Conservation (phyloP, 495 filamentous ascomycete genomes). For the Tirmania nivea region DNA sequence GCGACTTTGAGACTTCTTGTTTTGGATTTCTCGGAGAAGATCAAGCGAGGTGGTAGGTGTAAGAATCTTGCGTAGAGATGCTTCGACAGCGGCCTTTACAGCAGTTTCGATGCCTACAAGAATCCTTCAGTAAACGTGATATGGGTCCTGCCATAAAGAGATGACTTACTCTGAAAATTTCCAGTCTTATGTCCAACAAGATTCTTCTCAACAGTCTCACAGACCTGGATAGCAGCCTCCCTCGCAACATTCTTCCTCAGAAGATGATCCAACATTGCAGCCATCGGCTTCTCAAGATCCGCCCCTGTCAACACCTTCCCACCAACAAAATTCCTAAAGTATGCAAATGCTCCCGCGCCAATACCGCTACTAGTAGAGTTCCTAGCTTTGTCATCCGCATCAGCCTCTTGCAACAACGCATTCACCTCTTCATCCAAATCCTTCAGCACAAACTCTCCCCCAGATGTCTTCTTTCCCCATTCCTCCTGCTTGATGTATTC, state of each 20-base stretch:
- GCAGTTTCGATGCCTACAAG: constrained; percentile 44
- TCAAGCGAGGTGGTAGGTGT: constrained; percentile 90
- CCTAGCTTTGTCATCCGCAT: constrained; percentile 33
- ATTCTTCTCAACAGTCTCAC: constrained; percentile 74
- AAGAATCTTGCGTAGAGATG: constrained; percentile 77
- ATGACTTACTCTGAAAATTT: constrained; percentile 58
- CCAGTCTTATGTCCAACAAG: constrained; percentile 78
- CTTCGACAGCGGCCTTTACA: constrained; percentile 66
- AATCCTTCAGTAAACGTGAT: constrained; percentile 10
- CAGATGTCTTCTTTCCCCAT: constrained; percentile 64
- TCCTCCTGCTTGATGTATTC: constrained; percentile 55
- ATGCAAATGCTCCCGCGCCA: constrained; percentile 31
- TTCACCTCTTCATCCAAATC: constrained; percentile 89
- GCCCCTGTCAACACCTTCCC: constrained; percentile 74
- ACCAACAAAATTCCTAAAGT: constrained; percentile 85
- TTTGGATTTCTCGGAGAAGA: constrained; percentile 79
- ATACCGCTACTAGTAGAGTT: constrained; percentile 29
- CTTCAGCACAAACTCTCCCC: constrained; percentile 82
- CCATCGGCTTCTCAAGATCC: constrained; percentile 76
- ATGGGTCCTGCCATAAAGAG: not conserved
- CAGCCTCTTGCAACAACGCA: constrained; percentile 54
- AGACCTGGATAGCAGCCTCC: constrained; percentile 78
- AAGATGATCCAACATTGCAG: constrained; percentile 88
- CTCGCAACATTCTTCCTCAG: constrained; percentile 89
- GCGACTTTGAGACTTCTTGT: constrained; percentile 34